Evolutionary conservation across 106 monocot genomes (phyloP), one percentile per base, ranked within the genome.

Genomic region (Dioscorea dumetorum): DNA sequence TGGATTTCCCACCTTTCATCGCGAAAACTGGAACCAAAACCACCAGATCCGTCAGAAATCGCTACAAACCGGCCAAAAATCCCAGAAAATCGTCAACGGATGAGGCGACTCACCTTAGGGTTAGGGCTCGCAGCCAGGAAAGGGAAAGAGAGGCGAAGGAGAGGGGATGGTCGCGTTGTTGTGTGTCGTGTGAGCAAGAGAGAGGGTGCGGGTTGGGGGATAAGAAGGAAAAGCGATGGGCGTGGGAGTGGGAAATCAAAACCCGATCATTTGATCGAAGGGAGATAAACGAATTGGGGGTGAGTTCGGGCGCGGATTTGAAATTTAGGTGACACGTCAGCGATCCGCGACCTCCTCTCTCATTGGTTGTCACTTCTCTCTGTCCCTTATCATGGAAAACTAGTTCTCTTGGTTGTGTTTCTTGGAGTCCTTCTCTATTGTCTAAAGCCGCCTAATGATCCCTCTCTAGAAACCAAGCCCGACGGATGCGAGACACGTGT

Each of bases 1-100:
- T 66, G 21, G 66, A 50, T 50, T 66, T 66, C 6, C 66, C 66
- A 23, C 48, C 50, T 21, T 66, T 49, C 48, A 50, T 50, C 21
- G 13, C 20, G 34, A 23, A 6, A 63, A 31, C 34, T 24, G 2
- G 0, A 54, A 50, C 1, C 50, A 24, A 66, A 66, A 50, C 18
- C 10, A 21, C 22, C 66, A 24, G 49, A 66, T 66, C 66, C 23
- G 22, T 23, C 10, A 24, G 50, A 66, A 66, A 49, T 22, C 9
- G 20, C n/a, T 23, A 12, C 17, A 41, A n/a, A 66, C 1, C 50
- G 5, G 2, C 49, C 22, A 22, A 10, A 12, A 66, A 35, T 14
- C 9, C 15, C 35, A 48, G 1, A 5, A 10, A 13, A 48, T 6
- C 41, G 23, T n/a, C 23, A 50, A 4, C 33, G 16, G 64, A 41